Evolutionary conservation across 371 early-diverging fungal genomes (phyloP).

Genomic region (Mortierella sp.): DNA sequence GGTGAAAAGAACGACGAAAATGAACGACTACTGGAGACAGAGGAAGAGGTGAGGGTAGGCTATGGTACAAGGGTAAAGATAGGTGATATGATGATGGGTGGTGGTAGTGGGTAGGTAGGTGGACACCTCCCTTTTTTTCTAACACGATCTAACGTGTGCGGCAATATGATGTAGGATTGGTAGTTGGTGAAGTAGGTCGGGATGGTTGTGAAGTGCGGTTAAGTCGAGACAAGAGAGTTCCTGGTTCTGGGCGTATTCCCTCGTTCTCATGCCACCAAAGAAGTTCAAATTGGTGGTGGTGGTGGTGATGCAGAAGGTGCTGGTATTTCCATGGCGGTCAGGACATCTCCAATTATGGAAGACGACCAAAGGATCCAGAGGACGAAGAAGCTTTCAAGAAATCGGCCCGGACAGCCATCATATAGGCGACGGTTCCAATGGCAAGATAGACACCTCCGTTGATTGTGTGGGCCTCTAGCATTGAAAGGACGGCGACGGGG

Average conservation of each 20-base stretch:
- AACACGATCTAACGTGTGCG: background rate
- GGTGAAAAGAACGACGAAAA: background rate
- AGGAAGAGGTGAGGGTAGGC: background rate
- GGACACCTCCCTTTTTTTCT: background rate
- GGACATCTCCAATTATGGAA: slow-evolving; percentile 23
- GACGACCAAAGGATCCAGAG: slow-evolving; percentile 14
- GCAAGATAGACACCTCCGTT: slow-evolving; percentile 51
- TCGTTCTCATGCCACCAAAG: background rate
- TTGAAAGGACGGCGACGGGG: slow-evolving; percentile 35
- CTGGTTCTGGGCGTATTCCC: background rate
- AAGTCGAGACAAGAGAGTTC: background rate
- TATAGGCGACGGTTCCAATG: slow-evolving; percentile 45
- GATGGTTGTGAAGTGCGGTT: background rate
- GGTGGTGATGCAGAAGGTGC: no score
- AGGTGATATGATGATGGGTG: background rate
- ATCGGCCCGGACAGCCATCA: slow-evolving; percentile 48
- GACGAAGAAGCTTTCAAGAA: slow-evolving; percentile 33
- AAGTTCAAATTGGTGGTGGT: no score
- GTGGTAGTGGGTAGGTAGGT: background rate
- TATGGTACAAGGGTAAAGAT: slow-evolving; percentile 16
- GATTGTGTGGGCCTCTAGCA: slow-evolving; percentile 41
- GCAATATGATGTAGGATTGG: background rate
- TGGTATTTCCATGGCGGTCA: no score
- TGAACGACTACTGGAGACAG: background rate
- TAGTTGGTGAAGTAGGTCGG: background rate